phyloP scores from a whole-genome alignment of 2,329 filamentous ascomycete species.

The Phaeosphaeriaceae sp. region DNA sequence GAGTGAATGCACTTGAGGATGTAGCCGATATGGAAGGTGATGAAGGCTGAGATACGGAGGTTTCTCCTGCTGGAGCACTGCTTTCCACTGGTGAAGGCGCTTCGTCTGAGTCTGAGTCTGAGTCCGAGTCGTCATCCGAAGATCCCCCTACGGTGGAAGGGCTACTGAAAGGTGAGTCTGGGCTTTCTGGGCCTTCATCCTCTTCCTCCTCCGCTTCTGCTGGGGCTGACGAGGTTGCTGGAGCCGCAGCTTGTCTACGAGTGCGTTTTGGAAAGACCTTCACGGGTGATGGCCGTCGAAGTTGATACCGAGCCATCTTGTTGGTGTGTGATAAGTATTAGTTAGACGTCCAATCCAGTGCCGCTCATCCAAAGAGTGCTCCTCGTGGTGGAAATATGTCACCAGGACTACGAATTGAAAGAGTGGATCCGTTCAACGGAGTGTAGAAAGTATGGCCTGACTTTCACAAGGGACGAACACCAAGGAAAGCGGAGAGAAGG shows the following conservation, averaged over 20 bases:
- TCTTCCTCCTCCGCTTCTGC: slow-evolving; percentile 4
- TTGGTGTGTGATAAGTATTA: slow-evolving; percentile 8
- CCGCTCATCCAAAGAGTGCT: neutral
- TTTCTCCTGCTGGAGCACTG: slow-evolving; percentile 1
- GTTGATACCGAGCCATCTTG: slow-evolving; percentile 36
- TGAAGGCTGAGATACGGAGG: neutral
- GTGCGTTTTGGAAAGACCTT: slow-evolving; percentile 18
- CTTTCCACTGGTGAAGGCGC: slow-evolving; percentile 16
- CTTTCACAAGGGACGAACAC: slow-evolving; percentile 18
- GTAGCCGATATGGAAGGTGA: slow-evolving; percentile 1
- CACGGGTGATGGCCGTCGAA: slow-evolving; percentile 37
- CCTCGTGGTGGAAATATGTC: slow-evolving; percentile 21
- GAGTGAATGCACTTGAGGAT: neutral
- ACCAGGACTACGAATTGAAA: slow-evolving; percentile 37
- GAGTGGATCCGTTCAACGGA: slow-evolving; percentile 42
- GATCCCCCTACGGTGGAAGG: slow-evolving; percentile 13
- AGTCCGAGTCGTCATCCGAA: slow-evolving; percentile 18
- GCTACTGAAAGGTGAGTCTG: slow-evolving; percentile 30
- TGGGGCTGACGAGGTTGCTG: slow-evolving; percentile 9
- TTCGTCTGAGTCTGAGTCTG: slow-evolving; percentile 23
- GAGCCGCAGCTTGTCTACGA: slow-evolving; percentile 27
- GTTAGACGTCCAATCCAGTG: neutral
- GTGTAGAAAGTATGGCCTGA: slow-evolving; percentile 24
- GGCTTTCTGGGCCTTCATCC: slow-evolving; percentile 27
- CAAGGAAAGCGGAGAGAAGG: slow-evolving; percentile 24